phyloP scores from a whole-genome alignment of 106 monocot genomes.

The Dendrobium chrysotoxum region DNA sequence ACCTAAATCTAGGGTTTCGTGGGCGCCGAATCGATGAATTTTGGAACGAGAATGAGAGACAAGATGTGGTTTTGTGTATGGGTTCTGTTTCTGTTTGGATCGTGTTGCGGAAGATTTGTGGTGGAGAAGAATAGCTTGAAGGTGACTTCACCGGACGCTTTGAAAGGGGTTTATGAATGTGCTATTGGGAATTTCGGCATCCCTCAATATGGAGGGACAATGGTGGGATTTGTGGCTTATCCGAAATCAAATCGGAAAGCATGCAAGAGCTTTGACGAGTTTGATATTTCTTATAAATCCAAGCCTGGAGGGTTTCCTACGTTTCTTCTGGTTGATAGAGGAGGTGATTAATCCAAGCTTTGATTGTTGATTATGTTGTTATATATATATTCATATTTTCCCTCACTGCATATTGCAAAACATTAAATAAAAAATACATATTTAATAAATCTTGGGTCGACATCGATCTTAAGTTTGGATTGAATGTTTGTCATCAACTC shows the following conservation, averaged over 20 bases:
- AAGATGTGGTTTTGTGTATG: conserved; percentile 24
- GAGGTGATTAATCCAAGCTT: conserved; percentile 29
- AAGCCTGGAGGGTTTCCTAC: conserved; percentile 59
- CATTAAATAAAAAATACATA: no score
- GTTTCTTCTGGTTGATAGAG: conserved; percentile 65
- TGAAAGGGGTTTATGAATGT: conserved; percentile 58
- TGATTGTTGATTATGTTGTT: background rate
- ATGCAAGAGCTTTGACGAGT: conserved; percentile 48
- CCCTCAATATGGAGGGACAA: conserved; percentile 70
- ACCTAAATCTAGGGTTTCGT: background rate
- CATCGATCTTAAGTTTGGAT: no score
- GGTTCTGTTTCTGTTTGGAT: conserved; percentile 36
- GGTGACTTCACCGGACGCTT: conserved; percentile 51
- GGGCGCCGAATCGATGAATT: background rate
- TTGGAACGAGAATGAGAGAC: conserved; percentile 22
- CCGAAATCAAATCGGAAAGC: conserved; percentile 56
- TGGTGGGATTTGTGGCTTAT: conserved; percentile 55
- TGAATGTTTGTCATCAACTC: no score
- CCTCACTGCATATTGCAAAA: background rate
- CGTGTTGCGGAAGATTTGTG: conserved; percentile 43
- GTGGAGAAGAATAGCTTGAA: conserved; percentile 82
- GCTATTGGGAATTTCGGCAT: conserved; percentile 73
- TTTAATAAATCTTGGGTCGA: no score
- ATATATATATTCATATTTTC: background rate
- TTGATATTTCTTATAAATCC: conserved; percentile 42